Evolutionary conservation across 441 rosid genomes (phyloP).

Genomic region (Arabidopsis hybrid): DNA sequence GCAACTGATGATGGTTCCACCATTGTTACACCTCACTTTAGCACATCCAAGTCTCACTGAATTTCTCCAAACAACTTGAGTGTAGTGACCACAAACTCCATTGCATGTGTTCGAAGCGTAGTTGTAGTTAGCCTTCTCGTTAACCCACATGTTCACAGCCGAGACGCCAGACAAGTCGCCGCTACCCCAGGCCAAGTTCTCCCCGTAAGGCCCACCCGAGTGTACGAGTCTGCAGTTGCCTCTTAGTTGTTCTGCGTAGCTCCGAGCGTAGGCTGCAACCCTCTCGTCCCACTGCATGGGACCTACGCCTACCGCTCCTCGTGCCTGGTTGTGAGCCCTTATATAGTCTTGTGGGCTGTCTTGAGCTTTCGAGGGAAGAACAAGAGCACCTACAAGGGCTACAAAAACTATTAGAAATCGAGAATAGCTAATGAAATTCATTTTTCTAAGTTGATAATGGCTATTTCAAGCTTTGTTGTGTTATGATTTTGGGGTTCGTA

Average conservation of each 20-base stretch:
- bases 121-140: slow-evolving; percentile 42
- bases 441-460: slow-evolving; percentile 1
- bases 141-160: slow-evolving; percentile 45
- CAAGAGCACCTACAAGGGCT: slow-evolving; percentile 31
- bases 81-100: slow-evolving; percentile 41
- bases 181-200: slow-evolving; percentile 23
- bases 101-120: slow-evolving; percentile 36
- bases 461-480: slow-evolving; percentile 25
- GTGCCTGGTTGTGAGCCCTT: slow-evolving; percentile 40
- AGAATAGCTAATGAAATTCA: slow-evolving; percentile 3
- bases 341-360: slow-evolving; percentile 46
- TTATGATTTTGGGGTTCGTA: slow-evolving; percentile 3
- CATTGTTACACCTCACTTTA: slow-evolving; percentile 41
- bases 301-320: slow-evolving; percentile 37
- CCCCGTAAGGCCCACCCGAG: slow-evolving; percentile 39
- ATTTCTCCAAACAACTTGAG: slow-evolving; percentile 49
- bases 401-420: slow-evolving; percentile 15
- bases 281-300: slow-evolving; percentile 37
- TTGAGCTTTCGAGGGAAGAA: slow-evolving; percentile 45
- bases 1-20: slow-evolving; percentile 43
- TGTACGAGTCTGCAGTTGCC: slow-evolving; percentile 41
- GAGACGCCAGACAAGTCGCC: slow-evolving; percentile 18
- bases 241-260: slow-evolving; percentile 25
- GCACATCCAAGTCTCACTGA: slow-evolving; percentile 48
- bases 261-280: slow-evolving; percentile 33